Conservation (phyloP, 2,329 filamentous ascomycete genomes). For the Colletotrichum lini region DNA sequence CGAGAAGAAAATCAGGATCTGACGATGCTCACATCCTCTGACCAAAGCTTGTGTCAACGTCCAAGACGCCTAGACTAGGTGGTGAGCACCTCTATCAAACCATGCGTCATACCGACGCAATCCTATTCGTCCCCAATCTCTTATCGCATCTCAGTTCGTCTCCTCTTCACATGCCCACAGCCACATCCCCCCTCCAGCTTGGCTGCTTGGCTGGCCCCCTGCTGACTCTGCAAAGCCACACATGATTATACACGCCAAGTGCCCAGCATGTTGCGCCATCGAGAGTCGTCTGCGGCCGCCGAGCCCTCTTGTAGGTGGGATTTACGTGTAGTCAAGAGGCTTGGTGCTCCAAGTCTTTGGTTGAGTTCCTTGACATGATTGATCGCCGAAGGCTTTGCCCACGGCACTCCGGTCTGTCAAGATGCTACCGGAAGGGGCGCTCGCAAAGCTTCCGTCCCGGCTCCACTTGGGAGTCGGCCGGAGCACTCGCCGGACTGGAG, state of each 20-base stretch:
- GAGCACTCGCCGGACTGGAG: background rate
- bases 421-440: background rate
- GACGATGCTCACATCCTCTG: conserved; percentile 3
- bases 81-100: background rate
- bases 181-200: conserved; percentile 13
- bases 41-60: conserved; percentile 30
- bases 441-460: background rate
- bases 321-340: background rate
- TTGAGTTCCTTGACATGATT: background rate
- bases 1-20: background rate
- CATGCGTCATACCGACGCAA: conserved; percentile 16
- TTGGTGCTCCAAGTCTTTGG: background rate
- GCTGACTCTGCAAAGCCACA: conserved; percentile 35
- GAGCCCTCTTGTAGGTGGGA: background rate
- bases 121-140: background rate
- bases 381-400: background rate
- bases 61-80: background rate
- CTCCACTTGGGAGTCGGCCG: conserved; percentile 1
- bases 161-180: conserved; percentile 38
- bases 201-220: conserved; percentile 23
- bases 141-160: background rate
- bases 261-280: conserved; percentile 15
- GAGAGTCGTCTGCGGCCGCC: conserved; percentile 3
- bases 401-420: background rate
- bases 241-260: conserved; percentile 36